Evolutionary conservation across 495 filamentous ascomycete species (phyloP).

Genomic region (Aspergillus sparsus): DNA sequence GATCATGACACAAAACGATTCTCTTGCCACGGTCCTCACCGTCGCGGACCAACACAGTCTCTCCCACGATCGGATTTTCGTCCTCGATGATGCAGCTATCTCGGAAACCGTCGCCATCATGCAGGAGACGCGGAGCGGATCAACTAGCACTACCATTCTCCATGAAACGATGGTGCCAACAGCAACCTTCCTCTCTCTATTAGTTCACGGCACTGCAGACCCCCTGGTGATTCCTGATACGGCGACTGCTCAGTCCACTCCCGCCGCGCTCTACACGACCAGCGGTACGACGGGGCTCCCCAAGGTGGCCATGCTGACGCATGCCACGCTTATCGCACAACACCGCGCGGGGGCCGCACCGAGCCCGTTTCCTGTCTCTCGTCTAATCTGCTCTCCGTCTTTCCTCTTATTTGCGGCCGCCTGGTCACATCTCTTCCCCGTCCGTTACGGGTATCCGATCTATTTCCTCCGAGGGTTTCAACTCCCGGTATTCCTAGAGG

Average conservation of each 20-base stretch:
- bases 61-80: background rate
- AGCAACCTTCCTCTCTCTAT: background rate
- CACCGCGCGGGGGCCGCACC: conserved; percentile 44
- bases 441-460: conserved; percentile 51
- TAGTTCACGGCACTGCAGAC: background rate
- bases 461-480: conserved; percentile 63
- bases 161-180: no score
- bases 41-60: conserved; percentile 13
- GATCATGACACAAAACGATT: conserved; percentile 34
- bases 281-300: conserved; percentile 59
- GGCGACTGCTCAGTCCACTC: conserved; percentile 40
- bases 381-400: conserved; percentile 57
- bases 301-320: conserved; percentile 54
- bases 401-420: conserved; percentile 61
- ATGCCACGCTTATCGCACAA: conserved; percentile 51
- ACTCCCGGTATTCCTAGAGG: conserved; percentile 49
- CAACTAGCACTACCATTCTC: no score
- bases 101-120: background rate
- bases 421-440: conserved; percentile 48
- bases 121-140: no score
- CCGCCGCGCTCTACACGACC: conserved; percentile 49
- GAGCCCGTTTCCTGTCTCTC: conserved; percentile 44
- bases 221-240: conserved; percentile 24
- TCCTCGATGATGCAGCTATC: conserved; percentile 6
- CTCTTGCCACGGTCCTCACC: conserved; percentile 25